Percentiles rank a stretch among this genome's conserved stretches.
These are phyloP conservation scores for Trametes meyenii DNA, from an alignment of 768 basidiomycete genomes.

Conservation along the genomic window DNA sequence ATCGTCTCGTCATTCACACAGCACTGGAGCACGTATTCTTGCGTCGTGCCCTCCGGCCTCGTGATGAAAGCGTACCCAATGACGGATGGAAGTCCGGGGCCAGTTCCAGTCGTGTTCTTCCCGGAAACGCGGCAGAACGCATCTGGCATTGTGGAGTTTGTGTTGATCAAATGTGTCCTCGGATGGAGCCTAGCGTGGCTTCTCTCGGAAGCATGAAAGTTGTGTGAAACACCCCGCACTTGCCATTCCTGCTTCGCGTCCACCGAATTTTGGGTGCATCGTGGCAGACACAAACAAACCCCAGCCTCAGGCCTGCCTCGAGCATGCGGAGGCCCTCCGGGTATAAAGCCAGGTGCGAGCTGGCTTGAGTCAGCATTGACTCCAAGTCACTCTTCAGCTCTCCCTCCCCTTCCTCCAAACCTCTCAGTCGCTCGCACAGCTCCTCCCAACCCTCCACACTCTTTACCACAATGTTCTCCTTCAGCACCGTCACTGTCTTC, in stretches of 20 bases:
- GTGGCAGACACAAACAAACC: not conserved
- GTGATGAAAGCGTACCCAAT: not conserved
- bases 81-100: constrained; percentile 10
- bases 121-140: not conserved
- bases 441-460: constrained; percentile 32
- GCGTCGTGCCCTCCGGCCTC: not conserved
- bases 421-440: constrained; percentile 16
- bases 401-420: not conserved
- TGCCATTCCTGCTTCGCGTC: constrained; percentile 1
- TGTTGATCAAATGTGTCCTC: constrained; percentile 12
- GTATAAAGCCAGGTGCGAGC: constrained; percentile 14
- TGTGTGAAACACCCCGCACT: constrained; percentile 11
- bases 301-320: not conserved
- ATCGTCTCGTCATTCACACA: not conserved
- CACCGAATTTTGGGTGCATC: not conserved
- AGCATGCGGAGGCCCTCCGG: not conserved
- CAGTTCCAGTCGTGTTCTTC: not conserved
- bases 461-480: constrained; percentile 42
- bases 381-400: constrained; percentile 16
- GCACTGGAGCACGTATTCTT: not conserved
- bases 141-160: constrained; percentile 7
- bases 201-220: constrained; percentile 15
- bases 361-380: constrained; percentile 20
- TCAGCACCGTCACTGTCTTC: constrained; percentile 34
- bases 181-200: constrained; percentile 12